Evolutionary conservation across 371 early-diverging fungal species (phyloP).

Genomic region (Nosema muscidifuracis): DNA sequence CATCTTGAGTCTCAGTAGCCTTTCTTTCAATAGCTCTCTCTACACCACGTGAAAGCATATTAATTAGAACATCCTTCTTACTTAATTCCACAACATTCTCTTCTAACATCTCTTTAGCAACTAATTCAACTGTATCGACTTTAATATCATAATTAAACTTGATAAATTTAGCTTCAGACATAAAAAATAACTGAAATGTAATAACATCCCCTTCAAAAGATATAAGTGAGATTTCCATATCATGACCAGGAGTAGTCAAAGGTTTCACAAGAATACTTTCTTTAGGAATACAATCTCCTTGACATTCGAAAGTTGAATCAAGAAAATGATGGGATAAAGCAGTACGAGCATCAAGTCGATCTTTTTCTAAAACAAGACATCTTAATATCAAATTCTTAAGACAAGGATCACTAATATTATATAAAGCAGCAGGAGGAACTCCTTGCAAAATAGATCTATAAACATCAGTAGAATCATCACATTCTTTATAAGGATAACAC

Average conservation of each 20-base stretch:
- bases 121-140: slow-evolving; percentile 77
- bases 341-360: slow-evolving; percentile 70
- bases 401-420: slow-evolving; percentile 68
- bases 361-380: slow-evolving; percentile 69
- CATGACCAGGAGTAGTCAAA: slow-evolving; percentile 23
- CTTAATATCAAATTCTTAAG: slow-evolving; percentile 70
- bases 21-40: slow-evolving; percentile 33
- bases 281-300: slow-evolving; percentile 46
- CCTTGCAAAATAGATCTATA: slow-evolving; percentile 75
- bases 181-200: slow-evolving; percentile 71
- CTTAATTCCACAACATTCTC: slow-evolving; percentile 54
- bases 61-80: slow-evolving; percentile 34
- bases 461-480: slow-evolving; percentile 74
- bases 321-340: slow-evolving; percentile 73
- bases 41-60: slow-evolving; percentile 38
- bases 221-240: slow-evolving; percentile 43
- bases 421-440: slow-evolving; percentile 71
- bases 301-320: slow-evolving; percentile 67
- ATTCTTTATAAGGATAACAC: slow-evolving; percentile 77
- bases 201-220: slow-evolving; percentile 60
- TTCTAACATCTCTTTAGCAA: slow-evolving; percentile 72
- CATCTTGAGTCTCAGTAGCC: neutral
- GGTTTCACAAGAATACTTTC: slow-evolving; percentile 33
- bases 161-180: slow-evolving; percentile 63
- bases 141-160: slow-evolving; percentile 78